Percentiles rank a stretch among this genome's conserved stretches.
Conservation (phyloP, 1,139 yeast species). For the Blastobotrys serpentis region DNA sequence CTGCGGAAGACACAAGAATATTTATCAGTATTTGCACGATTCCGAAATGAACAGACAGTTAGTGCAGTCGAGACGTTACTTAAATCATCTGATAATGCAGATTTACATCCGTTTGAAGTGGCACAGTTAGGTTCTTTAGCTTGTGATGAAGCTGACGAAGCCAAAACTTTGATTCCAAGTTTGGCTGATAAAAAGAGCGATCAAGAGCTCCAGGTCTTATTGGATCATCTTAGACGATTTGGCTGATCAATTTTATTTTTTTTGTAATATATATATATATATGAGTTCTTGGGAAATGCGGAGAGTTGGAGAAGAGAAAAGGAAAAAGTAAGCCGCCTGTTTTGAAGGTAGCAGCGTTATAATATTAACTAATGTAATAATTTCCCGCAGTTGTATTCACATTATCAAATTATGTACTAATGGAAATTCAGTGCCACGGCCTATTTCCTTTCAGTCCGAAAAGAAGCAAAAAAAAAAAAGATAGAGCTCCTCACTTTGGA, state of each 20-base stretch:
- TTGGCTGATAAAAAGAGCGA: slow-evolving; percentile 76
- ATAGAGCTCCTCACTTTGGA: neutral
- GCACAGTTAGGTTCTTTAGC: slow-evolving; percentile 93
- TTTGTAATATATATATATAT: neutral
- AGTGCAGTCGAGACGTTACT: slow-evolving; percentile 88
- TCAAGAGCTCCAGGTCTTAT: slow-evolving; percentile 78
- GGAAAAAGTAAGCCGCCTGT: too few relatives aligned
- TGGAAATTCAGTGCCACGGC: too few relatives aligned
- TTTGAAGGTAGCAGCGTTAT: too few relatives aligned
- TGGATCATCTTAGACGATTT: slow-evolving; percentile 58
- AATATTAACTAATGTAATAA: too few relatives aligned
- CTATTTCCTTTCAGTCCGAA: too few relatives aligned
- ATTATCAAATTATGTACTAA: too few relatives aligned
- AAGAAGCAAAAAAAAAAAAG: neutral
- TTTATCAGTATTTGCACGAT: slow-evolving; percentile 80
- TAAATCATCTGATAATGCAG: slow-evolving; percentile 62
- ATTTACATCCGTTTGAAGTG: slow-evolving; percentile 90
- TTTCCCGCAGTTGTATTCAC: too few relatives aligned
- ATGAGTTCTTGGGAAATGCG: too few relatives aligned
- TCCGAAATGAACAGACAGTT: slow-evolving; percentile 88
- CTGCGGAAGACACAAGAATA: slow-evolving; percentile 90
- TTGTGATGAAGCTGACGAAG: slow-evolving; percentile 97
- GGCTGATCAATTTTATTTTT: too few relatives aligned
- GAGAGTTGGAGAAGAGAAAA: too few relatives aligned
- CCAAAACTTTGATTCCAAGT: slow-evolving; percentile 90